Evolutionary conservation across 2,329 filamentous ascomycete genomes (phyloP).

Genomic region (Sarocladiaceae sp.): DNA sequence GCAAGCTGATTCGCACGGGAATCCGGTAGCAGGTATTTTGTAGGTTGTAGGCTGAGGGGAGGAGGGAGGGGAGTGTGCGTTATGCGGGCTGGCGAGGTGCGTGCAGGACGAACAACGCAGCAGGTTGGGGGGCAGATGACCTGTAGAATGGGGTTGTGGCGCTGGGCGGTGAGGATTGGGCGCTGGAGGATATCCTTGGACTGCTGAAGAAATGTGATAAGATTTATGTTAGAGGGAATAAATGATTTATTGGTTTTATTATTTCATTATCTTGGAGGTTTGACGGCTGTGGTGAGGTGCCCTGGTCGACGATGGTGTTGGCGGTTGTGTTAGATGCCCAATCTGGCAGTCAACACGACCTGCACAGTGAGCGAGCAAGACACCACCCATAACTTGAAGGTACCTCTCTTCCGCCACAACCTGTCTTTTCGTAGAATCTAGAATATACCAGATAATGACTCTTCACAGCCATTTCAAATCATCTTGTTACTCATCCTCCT

Average conservation of each 20-base stretch:
- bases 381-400: not conserved
- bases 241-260: conserved; percentile 8
- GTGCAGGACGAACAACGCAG: conserved; percentile 2
- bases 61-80: conserved; percentile 9
- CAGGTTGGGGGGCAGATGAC: conserved; percentile 6
- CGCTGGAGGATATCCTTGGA: not conserved
- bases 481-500: not conserved
- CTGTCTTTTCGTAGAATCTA: too few relatives aligned
- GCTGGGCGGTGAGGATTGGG: conserved; percentile 6
- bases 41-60: not conserved
- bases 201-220: not conserved
- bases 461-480: not conserved
- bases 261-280: not conserved
- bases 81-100: not conserved
- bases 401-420: too few relatives aligned
- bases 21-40: too few relatives aligned
- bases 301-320: not conserved
- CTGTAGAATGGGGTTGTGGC: not conserved
- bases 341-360: not conserved
- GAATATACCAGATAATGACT: not conserved
- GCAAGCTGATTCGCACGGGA: not conserved
- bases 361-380: not conserved
- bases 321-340: not conserved
- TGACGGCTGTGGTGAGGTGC: too few relatives aligned
- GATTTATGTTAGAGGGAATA: conserved; percentile 1